Base-by-base conservation (phyloP, 192 early-diverging fungal genomes). In the Pilobolus umbonatus region DNA sequence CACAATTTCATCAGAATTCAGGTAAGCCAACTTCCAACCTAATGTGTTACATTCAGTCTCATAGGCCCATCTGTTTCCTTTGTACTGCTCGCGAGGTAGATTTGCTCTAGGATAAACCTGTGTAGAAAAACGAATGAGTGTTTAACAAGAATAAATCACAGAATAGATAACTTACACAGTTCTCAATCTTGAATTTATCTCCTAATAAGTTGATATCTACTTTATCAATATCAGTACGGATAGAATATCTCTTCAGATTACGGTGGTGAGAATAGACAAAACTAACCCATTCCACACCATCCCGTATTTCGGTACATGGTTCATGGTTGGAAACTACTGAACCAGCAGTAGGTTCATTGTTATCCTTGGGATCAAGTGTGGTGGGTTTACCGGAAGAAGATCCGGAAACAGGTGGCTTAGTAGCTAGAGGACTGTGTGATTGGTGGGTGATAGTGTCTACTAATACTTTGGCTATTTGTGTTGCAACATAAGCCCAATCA, bases 1-100 rank as follows among this genome's bases (percentile, higher is more conserved):
- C 6, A 72, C 58, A 39, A 92, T 74, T 44, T 80, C 61, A 34
- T 74, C 68, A 22, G 73, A 75, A 58, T 95, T 95, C 21, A 93
- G 71, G 65, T 81, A 86, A 2, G 85, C 84, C 49, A 95, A 76
- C 51, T 85, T 82, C 93, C 93, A 94, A 3, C 90, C 91, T 12
- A 93, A 73, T n/a, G 57, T 64, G 45, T 95, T 95, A 62, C 91
- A 93, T 45, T 87, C 84, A 2, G 80, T 89, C 64, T 95, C 93
- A 65, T 92, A 95, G 10, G 69, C 68, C 80, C 88, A 91, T 15
- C 93, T 81, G 61, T 90, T 86, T 14, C 93, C 93, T n/a, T 80
- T 72, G 61, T 95, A 91, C 9, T 70, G 47, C 1, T 75, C 49
- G 15, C 77, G 61, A 3, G 74, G 56, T 40, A 85, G 80, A 68